Percentiles rank a stretch among this genome's conserved stretches.
phyloP scores from a whole-genome alignment of 129 eudicot genomes.

The Sambucus nigra region DNA sequence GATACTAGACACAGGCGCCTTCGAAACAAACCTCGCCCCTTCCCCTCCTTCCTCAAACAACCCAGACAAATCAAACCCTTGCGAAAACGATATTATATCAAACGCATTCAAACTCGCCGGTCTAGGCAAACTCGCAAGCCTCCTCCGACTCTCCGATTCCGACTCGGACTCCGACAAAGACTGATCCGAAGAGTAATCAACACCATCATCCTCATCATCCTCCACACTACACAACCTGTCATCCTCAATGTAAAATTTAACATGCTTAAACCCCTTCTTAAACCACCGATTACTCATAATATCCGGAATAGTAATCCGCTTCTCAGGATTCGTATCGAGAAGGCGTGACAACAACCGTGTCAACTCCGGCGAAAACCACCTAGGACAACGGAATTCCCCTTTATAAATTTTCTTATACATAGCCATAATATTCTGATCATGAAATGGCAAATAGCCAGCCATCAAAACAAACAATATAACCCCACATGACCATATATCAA shows the following conservation, averaged over 20 bases:
- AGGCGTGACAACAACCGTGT: conserved; percentile 16
- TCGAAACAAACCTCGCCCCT: conserved; percentile 43
- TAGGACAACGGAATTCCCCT: conserved; percentile 40
- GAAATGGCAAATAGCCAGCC: conserved; percentile 50
- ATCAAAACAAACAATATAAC: conserved; percentile 39
- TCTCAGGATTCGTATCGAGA: conserved; percentile 32
- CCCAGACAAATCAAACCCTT: conserved; percentile 59
- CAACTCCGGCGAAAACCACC: conserved; percentile 44
- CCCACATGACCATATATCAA: conserved; percentile 50
- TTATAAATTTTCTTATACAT: conserved; percentile 42
- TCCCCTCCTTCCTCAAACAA: conserved; percentile 66
- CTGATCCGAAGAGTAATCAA: conserved; percentile 36
- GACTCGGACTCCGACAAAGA: conserved; percentile 33
- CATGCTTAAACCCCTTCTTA: conserved; percentile 33
- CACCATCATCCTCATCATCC: conserved; percentile 26
- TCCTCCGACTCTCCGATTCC: conserved; percentile 33
- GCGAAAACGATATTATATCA: conserved; percentile 61
- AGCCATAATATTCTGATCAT: conserved; percentile 37
- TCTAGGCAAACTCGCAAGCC: conserved; percentile 28
- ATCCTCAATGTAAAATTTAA: conserved; percentile 39
- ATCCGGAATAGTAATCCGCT: conserved; percentile 34
- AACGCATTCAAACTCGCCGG: conserved; percentile 72
- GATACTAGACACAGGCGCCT: conserved; percentile 46
- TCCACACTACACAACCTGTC: conserved; percentile 31
- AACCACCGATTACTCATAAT: conserved; percentile 46